These are phyloP conservation scores for Immersiella caudata DNA, from an alignment of 495 filamentous ascomycete genomes.

Conservation along the genomic window DNA sequence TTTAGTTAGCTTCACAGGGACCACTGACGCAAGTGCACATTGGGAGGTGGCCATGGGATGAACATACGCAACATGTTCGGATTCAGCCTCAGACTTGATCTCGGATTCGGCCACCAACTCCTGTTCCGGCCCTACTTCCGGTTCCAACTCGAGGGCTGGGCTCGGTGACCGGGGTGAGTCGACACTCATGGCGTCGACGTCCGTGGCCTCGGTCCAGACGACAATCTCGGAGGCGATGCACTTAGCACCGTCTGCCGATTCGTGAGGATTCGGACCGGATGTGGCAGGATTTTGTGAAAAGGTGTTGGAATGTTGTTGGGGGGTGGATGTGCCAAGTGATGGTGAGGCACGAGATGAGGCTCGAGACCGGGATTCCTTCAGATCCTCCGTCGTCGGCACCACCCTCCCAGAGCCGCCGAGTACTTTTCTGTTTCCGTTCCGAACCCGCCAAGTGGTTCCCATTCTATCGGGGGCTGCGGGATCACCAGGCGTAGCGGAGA, in stretches of 20 bases:
- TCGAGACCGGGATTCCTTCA: constrained; percentile 27
- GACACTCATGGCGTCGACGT: constrained; percentile 22
- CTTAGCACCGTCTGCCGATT: constrained; percentile 20
- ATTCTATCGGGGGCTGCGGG: constrained; percentile 29
- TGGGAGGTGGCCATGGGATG: background rate
- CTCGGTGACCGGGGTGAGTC: constrained; percentile 17
- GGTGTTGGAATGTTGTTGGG: constrained; percentile 19
- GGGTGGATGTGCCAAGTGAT: background rate
- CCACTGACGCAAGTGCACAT: background rate
- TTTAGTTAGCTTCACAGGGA: background rate
- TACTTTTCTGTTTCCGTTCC: constrained; percentile 15
- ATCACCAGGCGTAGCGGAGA: background rate
- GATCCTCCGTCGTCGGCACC: constrained; percentile 14
- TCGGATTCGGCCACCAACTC: background rate
- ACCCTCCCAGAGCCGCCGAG: background rate
- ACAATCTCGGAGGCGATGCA: constrained; percentile 44
- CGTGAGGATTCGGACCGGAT: constrained; percentile 14
- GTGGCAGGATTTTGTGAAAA: constrained; percentile 21
- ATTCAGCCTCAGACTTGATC: background rate
- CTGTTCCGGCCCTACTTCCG: constrained; percentile 1
- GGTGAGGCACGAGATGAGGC: constrained; percentile 25
- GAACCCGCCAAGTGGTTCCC: constrained; percentile 31
- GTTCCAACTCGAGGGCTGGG: background rate
- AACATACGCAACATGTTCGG: background rate
- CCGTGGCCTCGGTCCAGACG: constrained; percentile 38